phyloP scores from a whole-genome alignment of 2,329 filamentous ascomycete species.

The Xylaria hypoxylon region DNA sequence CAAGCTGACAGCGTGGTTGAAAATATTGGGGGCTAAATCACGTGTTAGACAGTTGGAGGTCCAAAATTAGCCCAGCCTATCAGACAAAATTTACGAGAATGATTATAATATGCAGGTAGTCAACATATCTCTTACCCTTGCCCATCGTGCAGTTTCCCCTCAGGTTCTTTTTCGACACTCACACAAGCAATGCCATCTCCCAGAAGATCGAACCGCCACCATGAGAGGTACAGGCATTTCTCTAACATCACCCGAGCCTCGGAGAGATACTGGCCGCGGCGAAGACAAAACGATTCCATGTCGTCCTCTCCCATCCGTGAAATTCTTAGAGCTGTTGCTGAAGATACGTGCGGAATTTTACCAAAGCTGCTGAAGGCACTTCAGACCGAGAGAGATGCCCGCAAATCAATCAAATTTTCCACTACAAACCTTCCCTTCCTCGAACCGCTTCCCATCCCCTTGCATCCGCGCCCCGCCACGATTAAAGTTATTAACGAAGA shows the following conservation, averaged over 20 bases:
- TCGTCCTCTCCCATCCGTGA: slow-evolving; percentile 1
- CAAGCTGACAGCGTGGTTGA: background rate
- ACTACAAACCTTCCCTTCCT: background rate
- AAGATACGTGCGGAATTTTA: background rate
- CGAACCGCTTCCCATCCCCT: background rate
- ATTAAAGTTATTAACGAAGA: slow-evolving; percentile 4
- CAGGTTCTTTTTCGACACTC: background rate
- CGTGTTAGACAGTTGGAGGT: background rate
- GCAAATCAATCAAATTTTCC: background rate
- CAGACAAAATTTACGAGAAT: background rate
- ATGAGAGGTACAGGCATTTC: background rate
- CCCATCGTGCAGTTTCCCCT: background rate
- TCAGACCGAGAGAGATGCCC: background rate
- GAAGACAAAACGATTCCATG: background rate
- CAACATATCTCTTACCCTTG: background rate
- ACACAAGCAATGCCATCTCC: slow-evolving; percentile 4
- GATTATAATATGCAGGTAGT: background rate
- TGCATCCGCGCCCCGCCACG: background rate
- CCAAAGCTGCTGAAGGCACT: background rate
- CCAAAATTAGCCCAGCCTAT: slow-evolving; percentile 6
- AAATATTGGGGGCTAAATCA: background rate
- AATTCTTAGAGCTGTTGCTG: background rate
- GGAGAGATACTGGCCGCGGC: background rate
- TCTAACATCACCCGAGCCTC: background rate
- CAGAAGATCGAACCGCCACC: background rate